Percentiles rank a stretch among this genome's conserved stretches.
Evolutionary conservation across 2,329 filamentous ascomycete genomes (phyloP).

Genomic region (Sarocladium strictum): DNA sequence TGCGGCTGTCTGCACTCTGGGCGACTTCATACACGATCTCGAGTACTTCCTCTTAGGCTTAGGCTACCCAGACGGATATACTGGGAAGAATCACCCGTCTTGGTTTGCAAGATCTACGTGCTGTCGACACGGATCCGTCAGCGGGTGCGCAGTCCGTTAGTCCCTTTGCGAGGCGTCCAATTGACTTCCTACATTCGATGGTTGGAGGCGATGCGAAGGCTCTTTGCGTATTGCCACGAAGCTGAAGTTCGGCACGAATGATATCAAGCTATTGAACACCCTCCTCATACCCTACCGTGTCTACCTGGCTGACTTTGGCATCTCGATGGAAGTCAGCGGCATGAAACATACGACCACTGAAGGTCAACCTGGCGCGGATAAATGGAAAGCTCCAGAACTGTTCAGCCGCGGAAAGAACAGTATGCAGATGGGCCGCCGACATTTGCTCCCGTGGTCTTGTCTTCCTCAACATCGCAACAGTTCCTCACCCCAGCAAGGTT

Average conservation of each 20-base stretch:
- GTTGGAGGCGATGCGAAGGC: conserved; percentile 40
- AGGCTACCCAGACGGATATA: conserved; percentile 34
- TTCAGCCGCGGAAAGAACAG: conserved; percentile 30
- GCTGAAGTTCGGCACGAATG: conserved; percentile 38
- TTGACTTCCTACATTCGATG: conserved; percentile 35
- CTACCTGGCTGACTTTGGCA: conserved; percentile 44
- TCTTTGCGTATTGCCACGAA: conserved; percentile 34
- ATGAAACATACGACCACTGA: conserved; percentile 39
- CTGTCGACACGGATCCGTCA: conserved; percentile 23
- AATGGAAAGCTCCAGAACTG: conserved; percentile 41
- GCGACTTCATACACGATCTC: conserved; percentile 35
- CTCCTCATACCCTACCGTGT: conserved; percentile 38
- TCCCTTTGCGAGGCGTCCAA: conserved; percentile 24
- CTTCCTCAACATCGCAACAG: conserved; percentile 36
- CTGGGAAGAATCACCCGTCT: conserved; percentile 30
- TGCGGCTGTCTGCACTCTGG: conserved; percentile 39
- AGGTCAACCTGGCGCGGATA: conserved; percentile 33
- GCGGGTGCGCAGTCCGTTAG: conserved; percentile 16
- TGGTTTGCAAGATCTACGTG: conserved; percentile 30
- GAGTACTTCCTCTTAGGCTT: conserved; percentile 31
- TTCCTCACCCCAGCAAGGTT: conserved; percentile 34
- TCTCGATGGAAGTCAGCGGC: conserved; percentile 39
- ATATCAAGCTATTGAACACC: conserved; percentile 44
- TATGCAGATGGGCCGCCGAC: conserved; percentile 41
- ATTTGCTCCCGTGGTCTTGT: conserved; percentile 43